A percentile compares a stretch with the other conserved stretches of the same genome.
These are phyloP conservation scores for Niebla homalea DNA, from an alignment of 495 filamentous ascomycete genomes.

Conservation along the genomic window DNA sequence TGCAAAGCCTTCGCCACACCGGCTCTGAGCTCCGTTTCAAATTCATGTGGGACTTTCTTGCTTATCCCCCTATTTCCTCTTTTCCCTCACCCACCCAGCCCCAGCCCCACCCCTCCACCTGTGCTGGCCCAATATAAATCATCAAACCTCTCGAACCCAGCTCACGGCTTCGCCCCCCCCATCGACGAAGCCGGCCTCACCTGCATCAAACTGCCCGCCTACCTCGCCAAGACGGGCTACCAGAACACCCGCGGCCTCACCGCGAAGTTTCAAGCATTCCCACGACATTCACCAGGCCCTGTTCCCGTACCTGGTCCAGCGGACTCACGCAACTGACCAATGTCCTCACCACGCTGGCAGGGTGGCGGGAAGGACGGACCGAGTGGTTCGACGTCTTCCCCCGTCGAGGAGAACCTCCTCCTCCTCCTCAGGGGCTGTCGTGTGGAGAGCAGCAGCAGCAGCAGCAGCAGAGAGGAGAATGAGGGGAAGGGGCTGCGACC, in stretches of 20 bases:
- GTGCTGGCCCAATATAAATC: too few species aligned
- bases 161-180: too few species aligned
- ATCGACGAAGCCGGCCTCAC: neutral
- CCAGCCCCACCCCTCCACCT: neutral
- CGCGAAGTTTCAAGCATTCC: conserved; percentile 14
- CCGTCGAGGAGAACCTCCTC: conserved; percentile 22
- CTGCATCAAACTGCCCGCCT: conserved; percentile 11
- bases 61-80: neutral
- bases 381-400: conserved; percentile 30
- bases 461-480: conserved; percentile 7
- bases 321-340: neutral
- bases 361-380: conserved; percentile 24
- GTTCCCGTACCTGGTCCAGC: conserved; percentile 11
- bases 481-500: too few species aligned
- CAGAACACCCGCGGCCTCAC: conserved; percentile 22
- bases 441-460: too few species aligned
- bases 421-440: too few species aligned
- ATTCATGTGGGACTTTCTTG: too few species aligned
- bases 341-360: conserved; percentile 3
- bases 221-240: conserved; percentile 23
- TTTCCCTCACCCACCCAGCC: neutral
- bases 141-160: neutral
- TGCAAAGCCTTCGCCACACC: conserved; percentile 1
- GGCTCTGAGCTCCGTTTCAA: neutral
- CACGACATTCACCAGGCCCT: conserved; percentile 17